Conservation (phyloP, 495 filamentous ascomycete species). For the Aspergillus steynii region DNA sequence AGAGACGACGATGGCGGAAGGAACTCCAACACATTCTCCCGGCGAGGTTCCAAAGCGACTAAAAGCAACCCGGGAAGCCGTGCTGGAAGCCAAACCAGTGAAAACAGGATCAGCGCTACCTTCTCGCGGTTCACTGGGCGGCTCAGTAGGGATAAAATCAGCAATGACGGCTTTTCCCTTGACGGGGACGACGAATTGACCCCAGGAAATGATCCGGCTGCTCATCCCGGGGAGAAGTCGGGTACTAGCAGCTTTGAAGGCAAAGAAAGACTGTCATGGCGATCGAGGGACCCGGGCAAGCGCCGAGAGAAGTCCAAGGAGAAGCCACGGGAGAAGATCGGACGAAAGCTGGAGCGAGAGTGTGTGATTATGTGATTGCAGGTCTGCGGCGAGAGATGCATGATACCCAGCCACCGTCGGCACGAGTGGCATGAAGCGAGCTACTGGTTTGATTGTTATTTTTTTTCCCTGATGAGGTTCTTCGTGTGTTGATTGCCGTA, state of each 20-base stretch:
- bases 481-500: background rate
- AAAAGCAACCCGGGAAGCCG: slow-evolving; percentile 61
- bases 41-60: slow-evolving; percentile 58
- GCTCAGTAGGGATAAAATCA: slow-evolving; percentile 44
- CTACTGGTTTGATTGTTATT: background rate
- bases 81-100: slow-evolving; percentile 65
- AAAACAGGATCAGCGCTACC: slow-evolving; percentile 65
- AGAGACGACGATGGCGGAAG: slow-evolving; percentile 52
- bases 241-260: slow-evolving; percentile 23
- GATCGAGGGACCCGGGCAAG: slow-evolving; percentile 26
- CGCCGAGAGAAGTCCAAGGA: slow-evolving; percentile 36
- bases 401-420: slow-evolving; percentile 7
- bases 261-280: slow-evolving; percentile 36
- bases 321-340: slow-evolving; percentile 48
- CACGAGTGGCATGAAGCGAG: background rate
- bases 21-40: slow-evolving; percentile 51
- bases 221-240: slow-evolving; percentile 28
- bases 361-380: slow-evolving; percentile 46
- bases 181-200: slow-evolving; percentile 35
- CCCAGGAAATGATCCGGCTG: slow-evolving; percentile 29
- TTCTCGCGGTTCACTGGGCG: slow-evolving; percentile 64
- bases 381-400: slow-evolving; percentile 1
- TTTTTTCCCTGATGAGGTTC: background rate
- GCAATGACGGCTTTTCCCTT: slow-evolving; percentile 26
- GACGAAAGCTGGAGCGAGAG: slow-evolving; percentile 64